Conservation (phyloP, 2,329 filamentous ascomycete genomes). For the Periconia sp. region DNA sequence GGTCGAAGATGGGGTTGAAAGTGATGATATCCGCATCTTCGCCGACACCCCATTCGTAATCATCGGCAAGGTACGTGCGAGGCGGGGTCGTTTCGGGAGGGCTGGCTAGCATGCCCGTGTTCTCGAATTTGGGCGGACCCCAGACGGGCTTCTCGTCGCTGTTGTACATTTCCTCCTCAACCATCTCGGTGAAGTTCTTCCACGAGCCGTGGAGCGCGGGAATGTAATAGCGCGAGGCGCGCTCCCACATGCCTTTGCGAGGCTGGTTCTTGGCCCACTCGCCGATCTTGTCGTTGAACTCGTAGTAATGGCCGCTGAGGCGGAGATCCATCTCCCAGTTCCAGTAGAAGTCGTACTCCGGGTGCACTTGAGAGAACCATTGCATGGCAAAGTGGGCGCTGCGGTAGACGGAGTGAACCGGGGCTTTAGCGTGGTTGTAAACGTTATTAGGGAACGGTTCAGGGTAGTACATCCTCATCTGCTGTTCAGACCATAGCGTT, state of each 20-base stretch:
- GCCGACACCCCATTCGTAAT: slow-evolving; percentile 74
- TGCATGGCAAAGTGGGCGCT: slow-evolving; percentile 54
- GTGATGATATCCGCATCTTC: slow-evolving; percentile 75
- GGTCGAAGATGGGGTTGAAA: slow-evolving; percentile 79
- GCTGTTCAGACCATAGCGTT: slow-evolving; percentile 89
- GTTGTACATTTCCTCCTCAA: slow-evolving; percentile 61
- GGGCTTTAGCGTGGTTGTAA: slow-evolving; percentile 61
- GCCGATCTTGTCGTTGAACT: slow-evolving; percentile 69
- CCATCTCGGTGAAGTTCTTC: slow-evolving; percentile 65
- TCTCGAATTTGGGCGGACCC: slow-evolving; percentile 58
- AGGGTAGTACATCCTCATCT: slow-evolving; percentile 90
- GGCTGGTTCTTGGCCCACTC: slow-evolving; percentile 69
- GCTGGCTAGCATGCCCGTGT: slow-evolving; percentile 55
- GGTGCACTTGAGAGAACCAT: slow-evolving; percentile 54
- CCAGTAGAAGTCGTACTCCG: slow-evolving; percentile 63
- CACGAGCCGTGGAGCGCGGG: slow-evolving; percentile 68
- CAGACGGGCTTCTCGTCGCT: slow-evolving; percentile 59
- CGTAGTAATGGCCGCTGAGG: slow-evolving; percentile 80
- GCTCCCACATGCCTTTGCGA: slow-evolving; percentile 72
- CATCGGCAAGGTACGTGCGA: slow-evolving; percentile 59
- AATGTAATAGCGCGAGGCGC: slow-evolving; percentile 72
- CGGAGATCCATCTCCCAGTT: slow-evolving; percentile 91
- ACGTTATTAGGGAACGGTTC: slow-evolving; percentile 78
- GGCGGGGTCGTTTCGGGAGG: slow-evolving; percentile 68
- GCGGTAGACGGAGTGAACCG: slow-evolving; percentile 89